Evolutionary conservation across 2,329 filamentous ascomycete genomes (phyloP), one percentile per base, ranked within the genome.

Genomic region (Colletotrichum horii): DNA sequence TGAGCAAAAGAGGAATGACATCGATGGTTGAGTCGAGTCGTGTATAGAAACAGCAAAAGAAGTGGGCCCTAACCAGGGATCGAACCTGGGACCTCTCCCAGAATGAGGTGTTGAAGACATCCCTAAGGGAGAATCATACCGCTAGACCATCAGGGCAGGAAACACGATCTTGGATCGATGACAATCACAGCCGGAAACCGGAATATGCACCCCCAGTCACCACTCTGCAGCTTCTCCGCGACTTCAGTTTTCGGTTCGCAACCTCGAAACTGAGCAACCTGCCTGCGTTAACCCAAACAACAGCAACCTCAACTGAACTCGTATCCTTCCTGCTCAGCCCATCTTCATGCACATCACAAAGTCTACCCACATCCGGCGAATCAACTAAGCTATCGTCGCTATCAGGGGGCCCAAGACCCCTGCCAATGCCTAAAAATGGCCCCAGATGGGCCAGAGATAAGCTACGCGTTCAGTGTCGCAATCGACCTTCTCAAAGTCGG

Each of bases 121-220:
- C 71, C 71, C 71, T 74, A 74, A 74, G 71, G 71, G 71, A 74
- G 71, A 74, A 74, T 74, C 71, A 74, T 74, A 74, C 71, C 71
- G 71, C 71, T 74, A 74, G 71, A 74, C 71, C 71, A 74, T 74
- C 71, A 74, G 71, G 71, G 71, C 71, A 24, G 24, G 38, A 1
- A 3, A 0, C 4, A 19, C n/a, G 14, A 8, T 19, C 30, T 11
- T 16, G 12, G 3, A 0, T 64, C 64, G 32, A 14, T 69, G 34
- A 0, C 0, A 12, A 1, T 1, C 0, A 0, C 5, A 0, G 2
- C 7, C 8, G 19, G 8, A 8, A 15, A 8, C 0, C 16, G n/a
- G 8, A n/a, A 6, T 43, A 43, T 43, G 36, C 3, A 3, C 2
- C 16, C 1, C 4, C 1, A 2, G 11, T n/a, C 1, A 48, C 0